phyloP scores from a whole-genome alignment of 2,329 filamentous ascomycete species.

The Aaosphaeria pasadenensis region DNA sequence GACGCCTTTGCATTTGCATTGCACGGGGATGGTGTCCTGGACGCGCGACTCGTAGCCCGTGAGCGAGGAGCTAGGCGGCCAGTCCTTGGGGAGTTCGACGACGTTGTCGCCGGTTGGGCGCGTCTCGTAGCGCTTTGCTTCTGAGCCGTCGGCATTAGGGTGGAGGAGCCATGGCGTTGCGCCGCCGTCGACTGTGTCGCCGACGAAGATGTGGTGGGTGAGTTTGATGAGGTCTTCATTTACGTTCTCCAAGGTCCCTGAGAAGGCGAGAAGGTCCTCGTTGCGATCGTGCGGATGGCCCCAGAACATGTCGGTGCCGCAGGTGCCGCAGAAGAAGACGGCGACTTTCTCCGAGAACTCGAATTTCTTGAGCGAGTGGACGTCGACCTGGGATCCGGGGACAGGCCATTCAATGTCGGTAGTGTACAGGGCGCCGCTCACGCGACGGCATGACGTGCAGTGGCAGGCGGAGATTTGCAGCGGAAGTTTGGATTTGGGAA shows the following conservation, averaged over 20 bases:
- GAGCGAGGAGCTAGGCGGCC: background rate
- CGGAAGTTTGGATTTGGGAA: background rate
- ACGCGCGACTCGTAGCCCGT: background rate
- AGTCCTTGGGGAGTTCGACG: background rate
- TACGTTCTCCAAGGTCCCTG: background rate
- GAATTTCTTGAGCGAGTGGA: background rate
- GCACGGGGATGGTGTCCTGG: background rate
- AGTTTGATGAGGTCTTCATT: background rate
- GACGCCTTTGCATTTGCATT: background rate
- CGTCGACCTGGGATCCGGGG: background rate
- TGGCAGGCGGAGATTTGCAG: background rate
- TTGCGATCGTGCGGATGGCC: background rate
- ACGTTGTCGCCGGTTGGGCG: background rate
- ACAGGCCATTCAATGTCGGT: background rate
- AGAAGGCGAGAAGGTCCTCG: background rate
- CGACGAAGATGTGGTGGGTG: background rate
- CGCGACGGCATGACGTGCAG: background rate
- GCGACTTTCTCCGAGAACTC: background rate
- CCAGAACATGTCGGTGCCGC: background rate
- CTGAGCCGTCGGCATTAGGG: background rate
- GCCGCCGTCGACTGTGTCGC: background rate
- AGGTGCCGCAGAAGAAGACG: background rate
- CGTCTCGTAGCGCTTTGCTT: background rate
- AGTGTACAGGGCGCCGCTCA: background rate
- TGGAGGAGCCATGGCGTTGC: background rate